Evolutionary conservation across 805 yeast genomes (phyloP), one percentile per base, ranked within the genome.

Genomic region (Saturnispora besseyi): DNA sequence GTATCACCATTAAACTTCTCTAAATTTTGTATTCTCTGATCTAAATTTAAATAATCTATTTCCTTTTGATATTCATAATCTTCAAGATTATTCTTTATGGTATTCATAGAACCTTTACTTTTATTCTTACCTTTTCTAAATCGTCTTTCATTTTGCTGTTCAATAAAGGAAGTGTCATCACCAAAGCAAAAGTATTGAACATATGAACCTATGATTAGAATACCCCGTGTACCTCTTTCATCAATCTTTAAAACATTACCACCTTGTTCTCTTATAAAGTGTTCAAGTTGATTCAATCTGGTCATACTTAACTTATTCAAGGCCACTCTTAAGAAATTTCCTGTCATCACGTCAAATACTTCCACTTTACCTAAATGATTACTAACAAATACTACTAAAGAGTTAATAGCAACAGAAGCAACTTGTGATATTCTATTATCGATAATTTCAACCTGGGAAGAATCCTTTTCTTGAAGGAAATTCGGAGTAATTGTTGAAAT

Each of bases 101-200:
- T 64, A 9, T 55, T 54, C 48, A 58, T 55, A 50, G 55, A 58
- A 44, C 58, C 56, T 45, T 57, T 53, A 21, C 52, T 53, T 7
- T 53, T 49, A 29, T 49, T 52, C 29, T 51, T 51, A 30, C 44
- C 31, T n/a, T 31, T 53, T 30, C 34, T 38, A 7, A 6, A 12
- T 33, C 46, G 53, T 8, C 54, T 45, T 45, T 56, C 52, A 41
- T 54, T 50, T 50, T 56, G 41, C 11, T 55, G 57, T 11, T 41
- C 26, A 28, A 51, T 46, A 18, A 26, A 46, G 22, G 55, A 48
- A 41, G 61, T 59, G 18, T 57, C 55, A 32, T 69, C 71, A 1
- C 78, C 80, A 62, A 74, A 71, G 49, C 69, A 71, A 55, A 76
- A 76, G 54, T 72, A 72, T 51, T 75, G 78, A 1, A 73, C 61